Conservation (phyloP, 1,139 yeast species). For the Arxiozyma heterogenica region DNA sequence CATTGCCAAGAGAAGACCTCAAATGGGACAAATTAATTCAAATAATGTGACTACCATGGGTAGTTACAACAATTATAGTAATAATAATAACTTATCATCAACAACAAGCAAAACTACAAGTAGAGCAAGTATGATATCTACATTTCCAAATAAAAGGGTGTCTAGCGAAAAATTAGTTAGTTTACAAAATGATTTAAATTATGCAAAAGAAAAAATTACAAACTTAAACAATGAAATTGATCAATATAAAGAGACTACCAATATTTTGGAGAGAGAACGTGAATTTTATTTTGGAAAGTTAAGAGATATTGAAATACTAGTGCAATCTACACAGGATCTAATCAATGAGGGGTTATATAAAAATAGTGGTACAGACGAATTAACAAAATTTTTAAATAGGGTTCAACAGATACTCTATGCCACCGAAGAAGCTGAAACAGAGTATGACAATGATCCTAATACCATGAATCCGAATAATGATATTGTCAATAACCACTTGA, state of each 20-base stretch:
- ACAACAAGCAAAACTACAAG: background rate
- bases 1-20: slow-evolving; percentile 16
- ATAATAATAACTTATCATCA: background rate
- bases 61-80: background rate
- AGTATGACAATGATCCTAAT: slow-evolving; percentile 17
- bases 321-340: slow-evolving; percentile 54
- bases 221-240: slow-evolving; percentile 41
- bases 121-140: slow-evolving; percentile 3
- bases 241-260: slow-evolving; percentile 45
- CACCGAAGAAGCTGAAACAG: slow-evolving; percentile 62
- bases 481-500: background rate
- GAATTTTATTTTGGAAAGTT: slow-evolving; percentile 85
- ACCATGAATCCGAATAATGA: background rate
- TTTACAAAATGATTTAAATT: slow-evolving; percentile 31
- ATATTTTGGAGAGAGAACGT: slow-evolving; percentile 64
- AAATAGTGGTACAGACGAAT: slow-evolving; percentile 23
- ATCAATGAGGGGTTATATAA: slow-evolving; percentile 34
- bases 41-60: background rate
- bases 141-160: slow-evolving; percentile 12
- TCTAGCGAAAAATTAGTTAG: slow-evolving; percentile 26
- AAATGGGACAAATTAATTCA: slow-evolving; percentile 2
- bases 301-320: slow-evolving; percentile 75
- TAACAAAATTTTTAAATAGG: slow-evolving; percentile 43
- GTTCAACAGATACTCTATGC: slow-evolving; percentile 69
- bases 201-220: slow-evolving; percentile 34